Base-by-base conservation (phyloP, 495 filamentous ascomycete genomes). In the Penicillium antarcticum region DNA sequence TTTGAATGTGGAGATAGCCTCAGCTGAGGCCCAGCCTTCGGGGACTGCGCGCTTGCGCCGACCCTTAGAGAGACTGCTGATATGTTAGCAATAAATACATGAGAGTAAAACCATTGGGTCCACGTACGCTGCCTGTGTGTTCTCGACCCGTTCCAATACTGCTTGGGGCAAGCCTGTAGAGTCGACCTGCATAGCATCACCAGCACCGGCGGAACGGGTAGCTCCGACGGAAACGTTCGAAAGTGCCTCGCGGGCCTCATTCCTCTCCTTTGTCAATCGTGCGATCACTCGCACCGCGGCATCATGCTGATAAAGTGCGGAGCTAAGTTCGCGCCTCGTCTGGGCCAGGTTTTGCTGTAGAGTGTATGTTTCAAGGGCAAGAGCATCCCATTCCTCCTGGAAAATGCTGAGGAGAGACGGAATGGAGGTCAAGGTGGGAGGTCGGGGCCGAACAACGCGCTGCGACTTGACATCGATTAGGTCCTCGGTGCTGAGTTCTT, bases 341-440 rank as follows among this genome's bases (percentile, higher is more conserved):
- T 95, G 90, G 37, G 86, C 78, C 53, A 98, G 72, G 53, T 96
- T 91, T 66, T 96, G 88, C 67, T 87, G 83, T 32, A 97, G 73
- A 43, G 88, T 90, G 66, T 89, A 96, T 43, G 89, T 85, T 68
- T 98, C 94, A 16, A 98, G 74, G 24, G 91, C 87, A 23, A 97
- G 67, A 9, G 94, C 87, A 68, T 98, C 94, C 94, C 94, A 98
- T 78, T 98, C 94, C 60, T 96, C 92, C 58, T 98, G 94, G 63
- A 98, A 97, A n/a, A 89, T 86, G 34, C 87, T 87, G 52, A 98
- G 88, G 19, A 98, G 80, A n/a, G 94, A 90, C 6, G 94, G 94
- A 55, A 98, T 95, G 21, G 94, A 97, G 40, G 94, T 97, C 57
- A 97, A 87, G 19, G 90, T 95, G 31, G 95, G 92, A 35, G 94